Percentiles rank a stretch among this genome's conserved stretches.
phyloP scores from a whole-genome alignment of 2,329 filamentous ascomycete genomes.

The Helminthosporium solani region DNA sequence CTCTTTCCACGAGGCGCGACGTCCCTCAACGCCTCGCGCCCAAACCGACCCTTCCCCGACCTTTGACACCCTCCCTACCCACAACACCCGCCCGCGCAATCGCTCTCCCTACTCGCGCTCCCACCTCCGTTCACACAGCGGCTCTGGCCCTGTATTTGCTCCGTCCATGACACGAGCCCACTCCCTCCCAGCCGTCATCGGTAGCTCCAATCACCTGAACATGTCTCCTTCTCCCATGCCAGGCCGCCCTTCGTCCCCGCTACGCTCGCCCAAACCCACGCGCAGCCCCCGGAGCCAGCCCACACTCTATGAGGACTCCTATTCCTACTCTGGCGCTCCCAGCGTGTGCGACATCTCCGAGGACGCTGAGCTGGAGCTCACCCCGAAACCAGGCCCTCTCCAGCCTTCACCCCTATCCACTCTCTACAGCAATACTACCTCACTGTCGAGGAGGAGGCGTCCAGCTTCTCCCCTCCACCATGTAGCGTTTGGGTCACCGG shows the following conservation, averaged over 20 bases:
- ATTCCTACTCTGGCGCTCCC: constrained; percentile 31
- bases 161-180: constrained; percentile 52
- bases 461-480: constrained; percentile 51
- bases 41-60: constrained; percentile 42
- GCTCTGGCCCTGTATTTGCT: constrained; percentile 42
- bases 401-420: constrained; percentile 22
- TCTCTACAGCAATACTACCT: constrained; percentile 34
- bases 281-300: constrained; percentile 36
- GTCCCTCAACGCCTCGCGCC: constrained; percentile 39
- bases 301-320: constrained; percentile 28
- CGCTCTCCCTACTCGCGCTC: constrained; percentile 50
- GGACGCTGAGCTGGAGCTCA: constrained; percentile 51
- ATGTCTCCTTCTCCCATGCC: constrained; percentile 37
- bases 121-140: constrained; percentile 50
- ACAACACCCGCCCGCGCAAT: constrained; percentile 43
- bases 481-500: constrained; percentile 32
- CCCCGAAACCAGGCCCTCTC: constrained; percentile 36
- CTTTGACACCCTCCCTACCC: constrained; percentile 28
- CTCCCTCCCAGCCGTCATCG: constrained; percentile 48
- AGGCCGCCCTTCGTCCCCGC: constrained; percentile 40
- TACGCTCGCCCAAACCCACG: constrained; percentile 47
- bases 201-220: constrained; percentile 32
- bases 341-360: constrained; percentile 49
- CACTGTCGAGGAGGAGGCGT: constrained; percentile 43
- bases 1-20: constrained; percentile 24